phyloP scores from a whole-genome alignment of 768 basidiomycete species.

The Lactarius hengduanensis region DNA sequence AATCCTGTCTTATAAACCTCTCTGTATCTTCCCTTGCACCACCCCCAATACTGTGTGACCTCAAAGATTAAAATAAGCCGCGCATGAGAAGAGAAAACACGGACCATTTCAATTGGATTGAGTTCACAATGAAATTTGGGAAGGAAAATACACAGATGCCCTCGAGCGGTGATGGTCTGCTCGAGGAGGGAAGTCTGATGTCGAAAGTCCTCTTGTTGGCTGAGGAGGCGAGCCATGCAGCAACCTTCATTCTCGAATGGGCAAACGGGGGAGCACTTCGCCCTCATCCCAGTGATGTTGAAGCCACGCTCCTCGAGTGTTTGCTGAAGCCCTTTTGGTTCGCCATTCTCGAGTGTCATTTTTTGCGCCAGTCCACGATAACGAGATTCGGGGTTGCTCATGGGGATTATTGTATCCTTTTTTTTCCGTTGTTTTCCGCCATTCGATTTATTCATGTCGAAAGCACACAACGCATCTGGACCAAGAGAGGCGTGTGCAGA shows the following conservation, averaged over 20 bases:
- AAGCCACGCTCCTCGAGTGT: background rate
- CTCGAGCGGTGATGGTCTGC: background rate
- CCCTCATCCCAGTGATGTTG: background rate
- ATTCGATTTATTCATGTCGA: conserved; percentile 2
- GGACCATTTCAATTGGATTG: background rate
- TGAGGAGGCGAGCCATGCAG: conserved; percentile 10
- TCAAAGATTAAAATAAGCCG: no score
- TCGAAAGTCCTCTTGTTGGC: background rate
- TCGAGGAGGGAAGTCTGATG: background rate
- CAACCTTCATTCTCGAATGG: background rate
- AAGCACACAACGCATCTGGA: background rate
- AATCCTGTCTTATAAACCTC: no score
- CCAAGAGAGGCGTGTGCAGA: background rate
- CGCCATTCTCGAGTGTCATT: background rate
- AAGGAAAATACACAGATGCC: background rate
- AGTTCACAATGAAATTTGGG: conserved; percentile 4
- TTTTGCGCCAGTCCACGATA: background rate
- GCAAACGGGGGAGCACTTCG: background rate
- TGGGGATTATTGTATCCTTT: background rate
- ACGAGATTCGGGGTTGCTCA: background rate
- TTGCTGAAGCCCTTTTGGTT: background rate
- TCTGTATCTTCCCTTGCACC: no score
- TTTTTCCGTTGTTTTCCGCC: background rate
- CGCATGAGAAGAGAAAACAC: no score
- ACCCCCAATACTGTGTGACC: no score